Conservation (phyloP, 495 filamentous ascomycete species). For the Lindgomyces ingoldianus region DNA sequence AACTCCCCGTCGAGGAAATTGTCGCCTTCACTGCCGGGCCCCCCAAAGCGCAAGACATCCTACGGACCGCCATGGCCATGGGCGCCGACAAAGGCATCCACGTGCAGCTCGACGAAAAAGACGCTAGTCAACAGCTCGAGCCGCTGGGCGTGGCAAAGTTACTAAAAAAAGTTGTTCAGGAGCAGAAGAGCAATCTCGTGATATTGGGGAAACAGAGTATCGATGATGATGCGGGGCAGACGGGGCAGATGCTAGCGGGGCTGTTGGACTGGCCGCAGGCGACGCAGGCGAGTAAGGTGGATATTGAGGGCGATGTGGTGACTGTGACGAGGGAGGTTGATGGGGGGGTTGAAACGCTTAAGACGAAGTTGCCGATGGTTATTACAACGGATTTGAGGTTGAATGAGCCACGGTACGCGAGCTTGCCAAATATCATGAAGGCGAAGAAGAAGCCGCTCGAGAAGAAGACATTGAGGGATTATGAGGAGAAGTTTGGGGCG, state of each 20-base stretch:
- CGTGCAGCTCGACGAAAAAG: slow-evolving; percentile 66
- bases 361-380: slow-evolving; percentile 80
- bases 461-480: slow-evolving; percentile 83
- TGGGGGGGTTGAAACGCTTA: slow-evolving; percentile 88
- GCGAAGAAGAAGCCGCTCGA: slow-evolving; percentile 98
- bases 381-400: slow-evolving; percentile 93
- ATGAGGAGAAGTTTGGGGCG: slow-evolving; percentile 66
- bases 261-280: slow-evolving; percentile 90
- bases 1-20: slow-evolving; percentile 75
- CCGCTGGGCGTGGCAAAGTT: slow-evolving; percentile 90
- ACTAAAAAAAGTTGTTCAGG: slow-evolving; percentile 70
- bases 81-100: slow-evolving; percentile 90
- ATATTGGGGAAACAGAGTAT: slow-evolving; percentile 97
- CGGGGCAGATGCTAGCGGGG: slow-evolving; percentile 96
- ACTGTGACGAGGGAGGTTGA: slow-evolving; percentile 90
- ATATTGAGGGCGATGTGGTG: slow-evolving; percentile 63
- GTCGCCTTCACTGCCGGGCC: slow-evolving; percentile 86
- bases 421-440: slow-evolving; percentile 98
- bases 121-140: slow-evolving; percentile 60
- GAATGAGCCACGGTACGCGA: slow-evolving; percentile 95
- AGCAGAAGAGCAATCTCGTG: slow-evolving; percentile 85
- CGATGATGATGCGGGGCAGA: slow-evolving; percentile 94
- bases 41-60: slow-evolving; percentile 77
- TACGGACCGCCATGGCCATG: slow-evolving; percentile 98
- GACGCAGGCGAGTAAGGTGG: slow-evolving; percentile 83